These are phyloP conservation scores for Cyclostephanos tholiformis DNA, from an alignment of 108 stramenopile species.

Conservation along the genomic window DNA sequence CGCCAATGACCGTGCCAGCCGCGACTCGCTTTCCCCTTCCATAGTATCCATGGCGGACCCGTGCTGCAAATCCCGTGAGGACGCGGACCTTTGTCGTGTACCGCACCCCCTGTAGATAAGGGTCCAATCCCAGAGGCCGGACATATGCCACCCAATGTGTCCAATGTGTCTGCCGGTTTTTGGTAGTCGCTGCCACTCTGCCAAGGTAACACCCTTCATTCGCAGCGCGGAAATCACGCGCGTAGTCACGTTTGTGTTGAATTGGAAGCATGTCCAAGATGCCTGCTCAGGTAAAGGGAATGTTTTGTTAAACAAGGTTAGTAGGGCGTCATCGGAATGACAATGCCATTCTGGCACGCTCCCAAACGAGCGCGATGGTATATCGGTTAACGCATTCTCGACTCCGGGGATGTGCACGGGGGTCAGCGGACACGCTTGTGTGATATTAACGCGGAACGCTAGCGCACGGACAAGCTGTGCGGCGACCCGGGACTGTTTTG, in stretches of 20 bases:
- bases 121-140: too few species aligned
- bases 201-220: too few species aligned
- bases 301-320: not conserved
- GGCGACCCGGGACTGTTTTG: not conserved
- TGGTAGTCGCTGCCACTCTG: constrained; percentile 7
- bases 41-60: too few species aligned
- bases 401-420: not conserved
- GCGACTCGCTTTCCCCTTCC: too few species aligned
- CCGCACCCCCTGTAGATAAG: too few species aligned
- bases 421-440: not conserved
- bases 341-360: constrained; percentile 6
- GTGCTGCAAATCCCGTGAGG: too few species aligned
- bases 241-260: too few species aligned
- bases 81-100: too few species aligned
- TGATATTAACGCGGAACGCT: not conserved
- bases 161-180: too few species aligned
- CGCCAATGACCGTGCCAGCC: too few species aligned
- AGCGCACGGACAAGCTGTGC: not conserved
- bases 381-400: not conserved
- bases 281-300: not conserved
- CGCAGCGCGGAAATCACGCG: too few species aligned
- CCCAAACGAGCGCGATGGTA: not conserved
- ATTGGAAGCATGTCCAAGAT: constrained; percentile 2
- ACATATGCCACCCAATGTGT: too few species aligned
- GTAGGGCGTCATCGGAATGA: not conserved